These are phyloP conservation scores for Puccinia polysora DNA, from an alignment of 1,284 basidiomycete species.

Conservation along the genomic window DNA sequence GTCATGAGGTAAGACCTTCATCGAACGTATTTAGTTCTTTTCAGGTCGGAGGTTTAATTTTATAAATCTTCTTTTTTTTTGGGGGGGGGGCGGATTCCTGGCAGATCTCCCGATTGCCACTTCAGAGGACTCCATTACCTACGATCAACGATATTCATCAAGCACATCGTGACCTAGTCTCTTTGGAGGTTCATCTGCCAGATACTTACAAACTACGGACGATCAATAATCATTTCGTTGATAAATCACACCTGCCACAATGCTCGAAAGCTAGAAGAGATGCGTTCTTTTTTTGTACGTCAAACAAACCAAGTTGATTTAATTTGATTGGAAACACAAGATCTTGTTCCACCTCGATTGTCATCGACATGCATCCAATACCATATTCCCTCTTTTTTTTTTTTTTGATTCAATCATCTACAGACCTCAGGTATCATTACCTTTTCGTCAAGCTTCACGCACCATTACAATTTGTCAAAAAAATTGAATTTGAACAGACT, in stretches of 20 bases:
- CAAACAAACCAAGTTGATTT: background rate
- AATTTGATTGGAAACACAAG: background rate
- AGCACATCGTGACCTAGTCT: slow-evolving; percentile 35
- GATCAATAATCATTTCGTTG: slow-evolving; percentile 21
- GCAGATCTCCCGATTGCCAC: slow-evolving; percentile 36
- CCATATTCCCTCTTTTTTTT: background rate
- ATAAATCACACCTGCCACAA: slow-evolving; percentile 12
- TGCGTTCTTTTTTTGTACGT: slow-evolving; percentile 40
- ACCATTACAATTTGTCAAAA: slow-evolving; percentile 35
- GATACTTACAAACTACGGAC: slow-evolving; percentile 14
- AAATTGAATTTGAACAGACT: background rate
- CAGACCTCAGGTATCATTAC: slow-evolving; percentile 41
- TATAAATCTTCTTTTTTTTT: background rate
- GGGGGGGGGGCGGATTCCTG: background rate
- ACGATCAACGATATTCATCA: slow-evolving; percentile 42
- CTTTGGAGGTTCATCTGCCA: slow-evolving; percentile 28
- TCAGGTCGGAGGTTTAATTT: background rate
- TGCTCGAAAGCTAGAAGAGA: slow-evolving; percentile 34
- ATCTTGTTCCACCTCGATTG: background rate
- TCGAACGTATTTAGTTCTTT: background rate
- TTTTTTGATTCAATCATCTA: too few relatives aligned
- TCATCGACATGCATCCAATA: background rate
- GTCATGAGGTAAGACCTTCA: slow-evolving; percentile 30
- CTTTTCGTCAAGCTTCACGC: slow-evolving; percentile 33
- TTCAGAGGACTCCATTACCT: slow-evolving; percentile 38